Evolutionary conservation across 2,329 filamentous ascomycete genomes (phyloP).

Genomic region (Decorospora gaudefroyi): DNA sequence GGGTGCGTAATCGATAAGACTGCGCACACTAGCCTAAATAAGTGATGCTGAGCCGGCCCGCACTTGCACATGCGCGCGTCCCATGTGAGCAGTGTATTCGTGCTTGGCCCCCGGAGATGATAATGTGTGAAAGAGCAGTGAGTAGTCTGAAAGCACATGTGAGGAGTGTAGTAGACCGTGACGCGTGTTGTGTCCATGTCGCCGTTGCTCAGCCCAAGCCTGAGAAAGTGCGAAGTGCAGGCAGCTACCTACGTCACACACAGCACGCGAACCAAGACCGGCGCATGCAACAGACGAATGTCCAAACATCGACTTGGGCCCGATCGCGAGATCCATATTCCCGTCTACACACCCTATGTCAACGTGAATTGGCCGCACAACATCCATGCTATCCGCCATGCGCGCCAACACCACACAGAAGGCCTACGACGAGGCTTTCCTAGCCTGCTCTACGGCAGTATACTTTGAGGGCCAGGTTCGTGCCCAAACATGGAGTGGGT

Average conservation of each 20-base stretch:
- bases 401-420: slow-evolving; percentile 79
- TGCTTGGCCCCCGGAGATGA: too few species aligned
- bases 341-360: slow-evolving; percentile 52
- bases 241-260: slow-evolving; percentile 44
- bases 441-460: slow-evolving; percentile 91
- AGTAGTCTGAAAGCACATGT: too few species aligned
- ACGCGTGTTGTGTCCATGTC: slow-evolving; percentile 21
- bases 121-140: too few species aligned
- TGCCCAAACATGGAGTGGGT: slow-evolving; percentile 11
- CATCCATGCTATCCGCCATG: slow-evolving; percentile 43
- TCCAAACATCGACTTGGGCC: slow-evolving; percentile 22
- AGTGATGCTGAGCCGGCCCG: too few species aligned
- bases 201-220: slow-evolving; percentile 22
- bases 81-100: slow-evolving; percentile 3
- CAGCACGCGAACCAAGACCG: slow-evolving; percentile 31
- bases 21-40: slow-evolving; percentile 21
- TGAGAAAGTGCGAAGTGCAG: slow-evolving; percentile 12
- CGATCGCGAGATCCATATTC: slow-evolving; percentile 14
- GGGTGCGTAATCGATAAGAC: slow-evolving; percentile 45
- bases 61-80: slow-evolving; percentile 26
- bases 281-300: slow-evolving; percentile 27
- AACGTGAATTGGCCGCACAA: slow-evolving; percentile 10
- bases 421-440: slow-evolving; percentile 95
- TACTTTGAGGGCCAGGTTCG: slow-evolving; percentile 91
- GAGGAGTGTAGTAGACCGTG: too few species aligned